Percentiles rank a stretch among this genome's conserved stretches.
Evolutionary conservation across 202 grass and related monocot genomes (phyloP).

Genomic region (Setaria viridis): DNA sequence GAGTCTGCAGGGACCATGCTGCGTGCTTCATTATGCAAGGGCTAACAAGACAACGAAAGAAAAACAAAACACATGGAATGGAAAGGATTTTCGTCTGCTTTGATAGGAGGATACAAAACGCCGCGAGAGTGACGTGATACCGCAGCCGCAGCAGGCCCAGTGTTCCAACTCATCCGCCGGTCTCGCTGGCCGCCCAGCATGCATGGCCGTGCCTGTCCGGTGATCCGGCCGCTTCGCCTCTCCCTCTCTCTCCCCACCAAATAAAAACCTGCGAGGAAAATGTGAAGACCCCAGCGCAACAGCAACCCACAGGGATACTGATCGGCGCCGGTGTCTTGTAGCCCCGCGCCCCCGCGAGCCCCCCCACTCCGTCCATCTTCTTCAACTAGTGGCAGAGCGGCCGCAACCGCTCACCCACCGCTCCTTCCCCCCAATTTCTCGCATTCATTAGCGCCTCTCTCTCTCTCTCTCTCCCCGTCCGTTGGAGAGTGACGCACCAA

Average conservation of each 20-base stretch:
- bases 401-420: conserved; percentile 57
- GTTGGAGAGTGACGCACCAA: background rate
- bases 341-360: conserved; percentile 13
- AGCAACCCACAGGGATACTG: conserved; percentile 42
- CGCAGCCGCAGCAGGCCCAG: conserved; percentile 32
- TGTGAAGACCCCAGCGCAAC: conserved; percentile 28
- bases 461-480: no score
- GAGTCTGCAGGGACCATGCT: background rate
- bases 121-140: conserved; percentile 42
- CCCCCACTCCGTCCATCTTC: conserved; percentile 37
- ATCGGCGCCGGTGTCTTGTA: conserved; percentile 18
- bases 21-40: background rate
- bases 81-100: background rate
- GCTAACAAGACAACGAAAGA: background rate
- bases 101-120: background rate
- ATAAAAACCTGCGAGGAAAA: conserved; percentile 47
- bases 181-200: background rate
- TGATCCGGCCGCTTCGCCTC: conserved; percentile 35
- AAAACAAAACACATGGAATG: background rate
- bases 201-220: background rate
- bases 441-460: background rate
- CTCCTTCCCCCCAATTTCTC: conserved; percentile 32
- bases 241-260: background rate
- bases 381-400: conserved; percentile 35
- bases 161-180: background rate